Evolutionary conservation across 805 yeast species (phyloP).

Genomic region (Saccharomycopsis sp.): DNA sequence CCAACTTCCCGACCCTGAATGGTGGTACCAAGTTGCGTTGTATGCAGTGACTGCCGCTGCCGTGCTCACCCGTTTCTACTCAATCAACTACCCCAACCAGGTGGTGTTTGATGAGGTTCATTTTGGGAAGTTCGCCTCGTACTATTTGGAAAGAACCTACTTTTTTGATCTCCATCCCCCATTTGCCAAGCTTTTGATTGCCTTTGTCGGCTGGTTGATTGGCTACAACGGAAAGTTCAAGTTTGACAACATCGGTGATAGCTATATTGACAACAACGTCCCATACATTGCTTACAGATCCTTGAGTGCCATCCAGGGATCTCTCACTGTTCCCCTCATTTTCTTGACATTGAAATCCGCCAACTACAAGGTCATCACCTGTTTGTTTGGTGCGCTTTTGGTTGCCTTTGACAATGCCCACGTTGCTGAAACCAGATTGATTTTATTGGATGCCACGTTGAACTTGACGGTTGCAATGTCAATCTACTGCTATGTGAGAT

Average conservation of each 20-base stretch:
- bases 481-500: slow-evolving; percentile 68
- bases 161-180: slow-evolving; percentile 98
- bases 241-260: slow-evolving; percentile 83
- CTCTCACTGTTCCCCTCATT: slow-evolving; percentile 75
- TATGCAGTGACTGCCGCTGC: slow-evolving; percentile 58
- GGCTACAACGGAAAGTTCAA: slow-evolving; percentile 92
- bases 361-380: slow-evolving; percentile 70
- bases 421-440: slow-evolving; percentile 82
- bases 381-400: slow-evolving; percentile 67
- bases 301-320: slow-evolving; percentile 73
- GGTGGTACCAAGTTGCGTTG: slow-evolving; percentile 42
- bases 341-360: slow-evolving; percentile 82
- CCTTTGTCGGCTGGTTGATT: slow-evolving; percentile 78
- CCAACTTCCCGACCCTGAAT: slow-evolving; percentile 26
- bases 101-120: slow-evolving; percentile 87
- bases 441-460: slow-evolving; percentile 85
- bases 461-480: slow-evolving; percentile 77
- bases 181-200: slow-evolving; percentile 88
- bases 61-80: slow-evolving; percentile 57
- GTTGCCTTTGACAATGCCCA: slow-evolving; percentile 89
- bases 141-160: slow-evolving; percentile 39
- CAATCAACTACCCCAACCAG: slow-evolving; percentile 57
- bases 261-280: slow-evolving; percentile 68
- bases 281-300: slow-evolving; percentile 83
- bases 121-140: slow-evolving; percentile 43